Evolutionary conservation across 179 eudicot genomes (phyloP), one percentile per base, ranked within the genome.

Genomic region (Silene noctiflora): DNA sequence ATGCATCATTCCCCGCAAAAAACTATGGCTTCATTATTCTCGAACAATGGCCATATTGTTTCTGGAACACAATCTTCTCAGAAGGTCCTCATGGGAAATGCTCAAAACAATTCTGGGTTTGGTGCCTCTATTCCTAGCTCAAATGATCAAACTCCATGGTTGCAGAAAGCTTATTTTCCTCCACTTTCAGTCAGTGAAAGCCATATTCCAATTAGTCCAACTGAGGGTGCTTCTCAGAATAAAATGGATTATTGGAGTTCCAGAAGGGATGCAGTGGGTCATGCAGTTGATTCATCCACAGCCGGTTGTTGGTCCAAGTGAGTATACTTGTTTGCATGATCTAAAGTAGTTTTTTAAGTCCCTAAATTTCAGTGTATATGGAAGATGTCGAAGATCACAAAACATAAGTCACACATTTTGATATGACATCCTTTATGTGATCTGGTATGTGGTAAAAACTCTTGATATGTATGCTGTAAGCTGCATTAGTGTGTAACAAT

Each of bases 1-100:
- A 67, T 73, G 74, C 88, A 76, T 75, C 86, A 87, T 64, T 79
- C 75, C 33, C 79, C 88, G 24, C 98, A 87, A 71, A 92, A 79
- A 76, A 87, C 92, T 31, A 91, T 87, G 92, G 91, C 89, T 35
- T 94, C 97, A 2, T 84, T 92, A 72, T 92, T 94, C 79, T 77
- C 97, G 64, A 91, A 77, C 31, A 94, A 91, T 82, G 88, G 86
- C 71, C 86, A 80, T 76, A 65, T 74, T 73, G 74, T 71, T 81
- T 77, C 87, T 62, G 87, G 90, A 73, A 61, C 86, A 53, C 85
- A 79, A 63, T 80, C 92, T 75, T 85, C 89, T 70, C 86, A 81
- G 69, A 80, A 84, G 65, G 75, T 71, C 68, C 77, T 82, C 55
- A 78, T 78, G 75, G 88, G 87, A 74, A 86, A 82, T 83, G 75